Evolutionary conservation across 2,329 filamentous ascomycete species (phyloP).

Genomic region (Thielaviopsis populi): DNA sequence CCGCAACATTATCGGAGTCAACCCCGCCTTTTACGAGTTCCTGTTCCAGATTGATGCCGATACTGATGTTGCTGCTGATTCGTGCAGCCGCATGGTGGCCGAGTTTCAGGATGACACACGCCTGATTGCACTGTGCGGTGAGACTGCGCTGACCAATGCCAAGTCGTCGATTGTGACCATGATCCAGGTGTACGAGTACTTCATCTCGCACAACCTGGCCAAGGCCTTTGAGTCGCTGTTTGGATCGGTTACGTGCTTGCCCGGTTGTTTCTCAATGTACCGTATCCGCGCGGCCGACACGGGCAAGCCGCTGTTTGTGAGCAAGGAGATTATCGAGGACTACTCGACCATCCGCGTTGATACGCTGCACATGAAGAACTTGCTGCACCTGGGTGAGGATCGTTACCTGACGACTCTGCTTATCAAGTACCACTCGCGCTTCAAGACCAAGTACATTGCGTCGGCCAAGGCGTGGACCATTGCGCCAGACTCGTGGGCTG

Average conservation of each 20-base stretch:
- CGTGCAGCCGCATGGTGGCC: constrained; percentile 81
- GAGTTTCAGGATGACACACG: constrained; percentile 83
- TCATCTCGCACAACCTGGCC: constrained; percentile 91
- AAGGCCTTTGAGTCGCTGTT: constrained; percentile 98
- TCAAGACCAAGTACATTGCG: constrained; percentile 97
- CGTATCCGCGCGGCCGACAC: constrained; percentile 86
- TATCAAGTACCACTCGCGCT: constrained; percentile 79
- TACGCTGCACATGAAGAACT: constrained; percentile 96
- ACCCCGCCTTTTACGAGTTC: constrained; percentile 96
- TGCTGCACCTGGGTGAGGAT: constrained; percentile 93
- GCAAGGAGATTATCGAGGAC: constrained; percentile 71
- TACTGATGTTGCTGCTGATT: constrained; percentile 80
- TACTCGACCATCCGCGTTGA: constrained; percentile 93
- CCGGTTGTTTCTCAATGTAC: constrained; percentile 99
- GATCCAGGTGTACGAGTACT: constrained; percentile 99
- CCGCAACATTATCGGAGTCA: constrained; percentile 95
- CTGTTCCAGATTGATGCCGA: constrained; percentile 94
- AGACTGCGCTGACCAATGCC: constrained; percentile 83
- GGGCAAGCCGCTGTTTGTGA: constrained; percentile 92
- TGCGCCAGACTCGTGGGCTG: constrained; percentile 80
- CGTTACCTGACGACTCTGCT: constrained; percentile 90
- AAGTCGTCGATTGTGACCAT: constrained; percentile 91
- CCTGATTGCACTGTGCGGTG: constrained; percentile 86
- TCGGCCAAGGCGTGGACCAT: constrained; percentile 91
- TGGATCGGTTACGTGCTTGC: constrained; percentile 91